These are phyloP conservation scores for Acrodontium crateriforme DNA, from an alignment of 2,329 filamentous ascomycete genomes.

Conservation along the genomic window DNA sequence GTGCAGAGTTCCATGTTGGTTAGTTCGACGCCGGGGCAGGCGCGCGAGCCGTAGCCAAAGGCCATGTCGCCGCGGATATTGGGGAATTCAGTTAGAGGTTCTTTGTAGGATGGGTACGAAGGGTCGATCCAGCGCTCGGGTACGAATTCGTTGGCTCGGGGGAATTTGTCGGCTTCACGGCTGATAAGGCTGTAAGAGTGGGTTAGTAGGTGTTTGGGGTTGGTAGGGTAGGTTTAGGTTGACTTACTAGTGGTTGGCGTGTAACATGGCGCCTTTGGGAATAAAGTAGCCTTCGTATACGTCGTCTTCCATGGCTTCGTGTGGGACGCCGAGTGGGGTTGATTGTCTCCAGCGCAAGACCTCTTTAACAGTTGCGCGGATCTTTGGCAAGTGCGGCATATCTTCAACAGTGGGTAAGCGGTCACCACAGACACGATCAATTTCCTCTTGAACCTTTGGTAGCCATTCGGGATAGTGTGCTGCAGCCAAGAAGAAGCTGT, in stretches of 20 bases:
- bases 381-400: conserved; percentile 18
- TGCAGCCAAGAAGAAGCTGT: conserved; percentile 22
- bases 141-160: conserved; percentile 18
- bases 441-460: conserved; percentile 17
- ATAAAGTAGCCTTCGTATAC: conserved; percentile 25
- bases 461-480: conserved; percentile 22
- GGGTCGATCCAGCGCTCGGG: conserved; percentile 22
- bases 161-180: conserved; percentile 18
- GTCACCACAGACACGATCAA: conserved; percentile 20
- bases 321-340: conserved; percentile 27
- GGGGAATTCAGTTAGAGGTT: conserved; percentile 22
- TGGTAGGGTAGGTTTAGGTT: neutral
- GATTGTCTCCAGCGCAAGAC: conserved; percentile 21
- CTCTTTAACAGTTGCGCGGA: conserved; percentile 23
- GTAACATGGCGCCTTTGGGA: conserved; percentile 22
- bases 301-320: conserved; percentile 23
- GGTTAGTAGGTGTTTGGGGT: conserved; percentile 3
- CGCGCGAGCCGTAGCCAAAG: conserved; percentile 23
- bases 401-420: conserved; percentile 18
- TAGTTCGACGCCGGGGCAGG: conserved; percentile 22
- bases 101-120: conserved; percentile 22
- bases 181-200: conserved; percentile 14
- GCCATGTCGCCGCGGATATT: conserved; percentile 19
- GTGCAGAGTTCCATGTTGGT: conserved; percentile 18
- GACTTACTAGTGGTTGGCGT: conserved; percentile 22